phyloP scores from a whole-genome alignment of 805 yeast species.

The Candida silvatica region DNA sequence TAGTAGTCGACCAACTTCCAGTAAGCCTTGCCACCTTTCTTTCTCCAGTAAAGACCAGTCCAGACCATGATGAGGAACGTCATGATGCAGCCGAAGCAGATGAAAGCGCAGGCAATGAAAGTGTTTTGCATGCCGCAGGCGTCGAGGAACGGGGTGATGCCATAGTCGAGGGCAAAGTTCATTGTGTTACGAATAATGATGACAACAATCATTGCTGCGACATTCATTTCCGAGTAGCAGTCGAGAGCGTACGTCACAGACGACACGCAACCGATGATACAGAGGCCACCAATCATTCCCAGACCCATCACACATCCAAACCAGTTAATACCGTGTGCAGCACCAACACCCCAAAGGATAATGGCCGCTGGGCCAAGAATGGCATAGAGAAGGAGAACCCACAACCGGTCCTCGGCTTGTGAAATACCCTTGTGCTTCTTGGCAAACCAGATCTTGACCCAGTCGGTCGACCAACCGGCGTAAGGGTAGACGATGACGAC shows the following conservation, averaged over 20 bases:
- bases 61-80: slow-evolving; percentile 32
- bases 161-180: slow-evolving; percentile 54
- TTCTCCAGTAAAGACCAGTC: slow-evolving; percentile 30
- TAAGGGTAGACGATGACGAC: slow-evolving; percentile 33
- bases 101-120: slow-evolving; percentile 47
- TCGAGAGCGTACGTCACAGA: slow-evolving; percentile 50
- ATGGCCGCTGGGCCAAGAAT: slow-evolving; percentile 47
- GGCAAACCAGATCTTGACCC: slow-evolving; percentile 39
- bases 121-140: slow-evolving; percentile 47
- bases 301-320: slow-evolving; percentile 44
- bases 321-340: slow-evolving; percentile 47
- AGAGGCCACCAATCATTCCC: slow-evolving; percentile 47
- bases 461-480: slow-evolving; percentile 44
- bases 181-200: slow-evolving; percentile 48
- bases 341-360: slow-evolving; percentile 59
- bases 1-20: slow-evolving; percentile 26
- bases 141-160: slow-evolving; percentile 49
- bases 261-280: slow-evolving; percentile 43
- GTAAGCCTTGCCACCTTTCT: slow-evolving; percentile 24
- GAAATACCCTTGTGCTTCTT: slow-evolving; percentile 41
- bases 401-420: slow-evolving; percentile 49
- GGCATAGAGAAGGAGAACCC: slow-evolving; percentile 37
- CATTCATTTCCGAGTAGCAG: slow-evolving; percentile 43
- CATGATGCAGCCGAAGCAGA: slow-evolving; percentile 38
- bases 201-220: slow-evolving; percentile 47